Conservation (phyloP, 1,284 basidiomycete genomes). For the Sphagnurus paluster region DNA sequence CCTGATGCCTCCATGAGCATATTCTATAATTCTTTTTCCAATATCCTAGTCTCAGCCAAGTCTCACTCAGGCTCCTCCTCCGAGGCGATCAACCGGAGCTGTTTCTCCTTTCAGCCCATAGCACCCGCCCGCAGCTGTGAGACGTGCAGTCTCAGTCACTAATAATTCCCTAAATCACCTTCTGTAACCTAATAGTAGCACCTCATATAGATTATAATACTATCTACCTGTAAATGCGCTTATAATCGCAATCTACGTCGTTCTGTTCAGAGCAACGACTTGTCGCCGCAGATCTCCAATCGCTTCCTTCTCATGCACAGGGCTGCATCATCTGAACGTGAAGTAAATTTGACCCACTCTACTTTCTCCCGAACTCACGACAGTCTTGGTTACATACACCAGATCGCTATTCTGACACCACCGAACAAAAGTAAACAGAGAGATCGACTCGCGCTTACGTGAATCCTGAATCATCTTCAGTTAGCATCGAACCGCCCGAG, state of each 20-base stretch:
- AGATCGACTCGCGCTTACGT: constrained; percentile 1
- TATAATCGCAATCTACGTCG: constrained; percentile 2
- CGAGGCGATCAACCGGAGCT: constrained; percentile 12
- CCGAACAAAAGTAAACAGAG: background rate
- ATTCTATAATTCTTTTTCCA: constrained; percentile 1
- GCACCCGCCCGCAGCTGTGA: constrained; percentile 2
- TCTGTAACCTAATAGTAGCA: constrained; percentile 6
- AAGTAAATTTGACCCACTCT: constrained; percentile 6
- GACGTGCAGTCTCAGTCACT: constrained; percentile 9
- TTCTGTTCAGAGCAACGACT: constrained; percentile 7
- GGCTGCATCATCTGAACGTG: constrained; percentile 5
- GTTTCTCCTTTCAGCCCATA: constrained; percentile 2
- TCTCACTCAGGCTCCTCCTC: constrained; percentile 4
- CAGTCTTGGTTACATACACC: constrained; percentile 5
- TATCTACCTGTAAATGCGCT: constrained; percentile 5
- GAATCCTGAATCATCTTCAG: background rate
- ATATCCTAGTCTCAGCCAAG: constrained; percentile 3
- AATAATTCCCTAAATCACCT: constrained; percentile 9
- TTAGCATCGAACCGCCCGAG: background rate
- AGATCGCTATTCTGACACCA: constrained; percentile 5
- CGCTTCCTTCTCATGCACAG: constrained; percentile 15
- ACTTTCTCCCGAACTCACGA: background rate
- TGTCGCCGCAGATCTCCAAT: constrained; percentile 23
- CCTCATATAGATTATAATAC: background rate
- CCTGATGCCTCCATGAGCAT: constrained; percentile 1